Evolutionary conservation across 1,139 yeast genomes (phyloP).

Genomic region (Saccharomyces hybrid): DNA sequence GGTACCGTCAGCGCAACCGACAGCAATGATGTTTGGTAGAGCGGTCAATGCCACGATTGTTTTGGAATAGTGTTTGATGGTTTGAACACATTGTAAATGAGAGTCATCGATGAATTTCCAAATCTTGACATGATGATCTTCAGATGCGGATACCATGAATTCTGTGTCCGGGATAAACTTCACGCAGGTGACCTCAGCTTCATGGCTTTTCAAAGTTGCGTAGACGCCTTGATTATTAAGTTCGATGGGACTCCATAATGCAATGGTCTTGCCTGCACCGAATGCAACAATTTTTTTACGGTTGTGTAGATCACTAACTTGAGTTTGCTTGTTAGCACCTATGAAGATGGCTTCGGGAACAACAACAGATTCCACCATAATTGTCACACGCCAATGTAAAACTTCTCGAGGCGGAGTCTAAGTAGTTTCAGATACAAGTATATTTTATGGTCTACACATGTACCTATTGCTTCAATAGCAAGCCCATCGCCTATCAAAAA

Average conservation of each 20-base stretch:
- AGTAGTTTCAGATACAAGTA: too few relatives aligned
- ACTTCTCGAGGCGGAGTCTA: not conserved
- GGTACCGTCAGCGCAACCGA: constrained; percentile 64
- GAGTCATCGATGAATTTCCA: constrained; percentile 41
- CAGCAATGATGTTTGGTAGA: constrained; percentile 37
- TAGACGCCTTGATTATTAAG: constrained; percentile 40
- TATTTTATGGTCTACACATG: too few relatives aligned
- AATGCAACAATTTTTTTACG: constrained; percentile 48
- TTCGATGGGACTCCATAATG: constrained; percentile 61
- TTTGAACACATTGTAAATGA: constrained; percentile 31
- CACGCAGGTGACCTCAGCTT: constrained; percentile 52
- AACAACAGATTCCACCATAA: constrained; percentile 8
- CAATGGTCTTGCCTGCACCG: constrained; percentile 70
- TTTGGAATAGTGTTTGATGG: constrained; percentile 36
- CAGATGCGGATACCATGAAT: constrained; percentile 53
- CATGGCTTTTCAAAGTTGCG: constrained; percentile 52
- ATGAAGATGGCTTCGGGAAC: constrained; percentile 51
- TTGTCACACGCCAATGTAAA: not conserved
- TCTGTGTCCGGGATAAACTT: constrained; percentile 45
- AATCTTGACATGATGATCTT: constrained; percentile 52
- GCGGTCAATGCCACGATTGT: constrained; percentile 45
- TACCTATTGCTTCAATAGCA: too few relatives aligned
- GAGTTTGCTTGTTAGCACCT: constrained; percentile 75
- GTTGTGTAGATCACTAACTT: constrained; percentile 51
- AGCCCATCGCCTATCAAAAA: not conserved